Evolutionary conservation across 1,284 basidiomycete genomes (phyloP).

Genomic region (Ceratobasidium sp.): DNA sequence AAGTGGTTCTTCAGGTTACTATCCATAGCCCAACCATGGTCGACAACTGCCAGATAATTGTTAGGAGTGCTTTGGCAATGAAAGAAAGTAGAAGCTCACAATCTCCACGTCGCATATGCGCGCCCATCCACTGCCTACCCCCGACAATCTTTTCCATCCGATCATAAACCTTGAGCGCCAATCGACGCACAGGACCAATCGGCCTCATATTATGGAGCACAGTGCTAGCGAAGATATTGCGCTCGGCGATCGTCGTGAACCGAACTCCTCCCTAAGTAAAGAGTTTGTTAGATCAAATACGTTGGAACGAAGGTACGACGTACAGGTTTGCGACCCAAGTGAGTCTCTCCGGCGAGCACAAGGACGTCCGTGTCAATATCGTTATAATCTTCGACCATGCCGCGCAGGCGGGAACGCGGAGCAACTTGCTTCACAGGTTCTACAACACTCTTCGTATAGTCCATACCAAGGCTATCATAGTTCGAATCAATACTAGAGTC

Average conservation of each 20-base stretch:
- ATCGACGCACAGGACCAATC: conserved; percentile 55
- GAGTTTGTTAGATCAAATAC: conserved; percentile 5
- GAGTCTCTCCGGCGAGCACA: conserved; percentile 62
- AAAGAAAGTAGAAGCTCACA: conserved; percentile 54
- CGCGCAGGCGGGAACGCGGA: conserved; percentile 57
- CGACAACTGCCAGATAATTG: conserved; percentile 53
- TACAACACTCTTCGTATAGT: conserved; percentile 62
- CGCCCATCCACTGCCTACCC: conserved; percentile 64
- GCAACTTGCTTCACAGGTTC: conserved; percentile 59
- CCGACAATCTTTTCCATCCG: conserved; percentile 58
- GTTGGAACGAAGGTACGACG: conserved; percentile 47
- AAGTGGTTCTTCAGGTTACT: conserved; percentile 59
- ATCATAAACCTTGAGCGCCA: conserved; percentile 58
- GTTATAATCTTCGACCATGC: conserved; percentile 61
- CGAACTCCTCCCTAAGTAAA: conserved; percentile 59
- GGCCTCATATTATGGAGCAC: conserved; percentile 59
- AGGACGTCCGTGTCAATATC: conserved; percentile 59
- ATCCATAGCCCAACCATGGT: conserved; percentile 60
- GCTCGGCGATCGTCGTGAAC: conserved; percentile 59
- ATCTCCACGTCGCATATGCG: conserved; percentile 67
- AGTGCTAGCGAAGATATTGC: conserved; percentile 57
- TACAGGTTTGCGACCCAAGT: conserved; percentile 62
- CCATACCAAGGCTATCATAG: conserved; percentile 58
- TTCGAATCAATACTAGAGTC: conserved; percentile 24
- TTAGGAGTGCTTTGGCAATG: background rate